phyloP scores from a whole-genome alignment of 768 basidiomycete species.

The Sporobolomyces phaffii region DNA sequence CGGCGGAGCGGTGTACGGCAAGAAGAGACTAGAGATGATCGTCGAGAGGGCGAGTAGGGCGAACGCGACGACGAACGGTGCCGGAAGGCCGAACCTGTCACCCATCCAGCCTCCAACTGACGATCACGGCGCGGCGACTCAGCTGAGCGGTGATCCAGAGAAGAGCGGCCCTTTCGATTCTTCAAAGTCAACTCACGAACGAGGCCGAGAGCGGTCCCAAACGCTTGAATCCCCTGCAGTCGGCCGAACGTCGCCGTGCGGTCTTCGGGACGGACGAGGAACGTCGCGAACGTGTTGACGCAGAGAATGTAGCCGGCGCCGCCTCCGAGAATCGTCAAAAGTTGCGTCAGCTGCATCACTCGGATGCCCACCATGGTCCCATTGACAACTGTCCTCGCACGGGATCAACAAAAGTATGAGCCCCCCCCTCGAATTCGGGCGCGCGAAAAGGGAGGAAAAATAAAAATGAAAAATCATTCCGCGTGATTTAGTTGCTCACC shows the following conservation, averaged over 20 bases:
- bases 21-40: slow-evolving; percentile 38
- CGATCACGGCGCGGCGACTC: too few relatives aligned
- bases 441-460: background rate
- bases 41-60: slow-evolving; percentile 39
- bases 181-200: slow-evolving; percentile 35
- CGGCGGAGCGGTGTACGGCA: slow-evolving; percentile 44
- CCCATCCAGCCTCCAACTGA: slow-evolving; percentile 36
- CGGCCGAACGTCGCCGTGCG: slow-evolving; percentile 45
- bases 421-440: too few relatives aligned
- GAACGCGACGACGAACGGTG: slow-evolving; percentile 44
- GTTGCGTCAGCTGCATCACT: slow-evolving; percentile 44
- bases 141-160: too few relatives aligned
- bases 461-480: background rate
- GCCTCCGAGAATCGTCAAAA: slow-evolving; percentile 45
- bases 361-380: slow-evolving; percentile 40
- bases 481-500: too few relatives aligned
- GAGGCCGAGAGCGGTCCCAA: slow-evolving; percentile 41
- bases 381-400: slow-evolving; percentile 4
- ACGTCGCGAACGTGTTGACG: slow-evolving; percentile 42
- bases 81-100: slow-evolving; percentile 37
- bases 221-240: slow-evolving; percentile 41
- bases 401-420: too few relatives aligned
- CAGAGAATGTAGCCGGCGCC: slow-evolving; percentile 46
- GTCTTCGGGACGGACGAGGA: slow-evolving; percentile 41
- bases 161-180: too few relatives aligned